Evolutionary conservation across 2,329 filamentous ascomycete genomes (phyloP).

Genomic region (Trichoderma brevicompactum): DNA sequence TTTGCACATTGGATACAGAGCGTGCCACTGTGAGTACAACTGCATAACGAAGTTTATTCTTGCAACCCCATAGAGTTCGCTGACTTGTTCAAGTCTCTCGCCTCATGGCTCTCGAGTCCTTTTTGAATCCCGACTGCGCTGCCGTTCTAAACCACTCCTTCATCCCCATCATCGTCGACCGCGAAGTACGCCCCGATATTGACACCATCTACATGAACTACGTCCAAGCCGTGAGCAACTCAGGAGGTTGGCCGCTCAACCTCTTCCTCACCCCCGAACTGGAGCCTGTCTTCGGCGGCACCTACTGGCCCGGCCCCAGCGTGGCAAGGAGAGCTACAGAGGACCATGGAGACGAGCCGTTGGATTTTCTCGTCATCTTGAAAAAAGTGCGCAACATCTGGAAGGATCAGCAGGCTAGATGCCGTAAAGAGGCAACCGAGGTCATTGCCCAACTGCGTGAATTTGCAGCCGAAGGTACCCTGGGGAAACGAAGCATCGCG

Average conservation of each 20-base stretch:
- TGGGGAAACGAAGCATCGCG: constrained; percentile 51
- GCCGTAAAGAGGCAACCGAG: constrained; percentile 80
- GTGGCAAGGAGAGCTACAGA: constrained; percentile 48
- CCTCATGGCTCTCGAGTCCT: constrained; percentile 91
- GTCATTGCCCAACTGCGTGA: constrained; percentile 80
- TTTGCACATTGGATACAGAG: constrained; percentile 90
- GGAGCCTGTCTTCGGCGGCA: constrained; percentile 93
- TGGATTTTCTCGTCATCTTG: constrained; percentile 83
- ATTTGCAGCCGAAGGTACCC: constrained; percentile 86
- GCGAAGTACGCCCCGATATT: constrained; percentile 91
- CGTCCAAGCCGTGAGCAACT: constrained; percentile 87
- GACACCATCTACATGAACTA: constrained; percentile 99
- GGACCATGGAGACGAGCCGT: constrained; percentile 58
- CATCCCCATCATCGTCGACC: constrained; percentile 89
- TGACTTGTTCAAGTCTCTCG: constrained; percentile 66
- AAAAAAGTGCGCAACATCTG: constrained; percentile 77
- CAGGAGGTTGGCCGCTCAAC: constrained; percentile 92
- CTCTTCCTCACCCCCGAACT: constrained; percentile 94
- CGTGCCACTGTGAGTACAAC: constrained; percentile 80
- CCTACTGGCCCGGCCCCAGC: constrained; percentile 88
- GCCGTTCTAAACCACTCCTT: constrained; percentile 83
- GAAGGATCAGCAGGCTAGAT: constrained; percentile 81
- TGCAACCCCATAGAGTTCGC: constrained; percentile 21
- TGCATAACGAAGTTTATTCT: background rate
- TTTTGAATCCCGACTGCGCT: constrained; percentile 81